Evolutionary conservation across 345 rosid species (phyloP).

Genomic region (Draba incana): DNA sequence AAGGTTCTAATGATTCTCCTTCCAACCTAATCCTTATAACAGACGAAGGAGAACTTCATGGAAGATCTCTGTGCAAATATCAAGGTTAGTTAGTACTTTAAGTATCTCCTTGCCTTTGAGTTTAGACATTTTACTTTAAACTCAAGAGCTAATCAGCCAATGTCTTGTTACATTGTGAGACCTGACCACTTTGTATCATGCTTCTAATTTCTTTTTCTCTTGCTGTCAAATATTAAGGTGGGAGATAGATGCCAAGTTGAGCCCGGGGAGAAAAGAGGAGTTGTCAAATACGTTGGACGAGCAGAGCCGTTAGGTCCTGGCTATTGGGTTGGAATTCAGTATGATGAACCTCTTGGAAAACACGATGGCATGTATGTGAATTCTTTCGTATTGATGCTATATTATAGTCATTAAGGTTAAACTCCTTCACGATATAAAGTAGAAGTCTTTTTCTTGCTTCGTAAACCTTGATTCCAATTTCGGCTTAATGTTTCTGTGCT

Average conservation of each 20-base stretch:
- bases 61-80: slow-evolving; percentile 71
- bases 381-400: slow-evolving; percentile 3
- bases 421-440: background rate
- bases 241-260: slow-evolving; percentile 95
- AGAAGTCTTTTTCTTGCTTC: slow-evolving; percentile 11
- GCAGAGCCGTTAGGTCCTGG: slow-evolving; percentile 84
- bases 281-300: slow-evolving; percentile 74
- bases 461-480: slow-evolving; percentile 4
- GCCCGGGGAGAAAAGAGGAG: slow-evolving; percentile 91
- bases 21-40: slow-evolving; percentile 23
- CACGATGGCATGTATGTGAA: slow-evolving; percentile 86
- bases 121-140: background rate
- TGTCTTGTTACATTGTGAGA: slow-evolving; percentile 22
- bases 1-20: slow-evolving; percentile 19
- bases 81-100: slow-evolving; percentile 54
- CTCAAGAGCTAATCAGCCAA: slow-evolving; percentile 22
- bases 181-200: slow-evolving; percentile 8
- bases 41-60: slow-evolving; percentile 72
- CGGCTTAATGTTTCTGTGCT: slow-evolving; percentile 13
- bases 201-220: slow-evolving; percentile 1
- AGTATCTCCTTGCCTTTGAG: background rate
- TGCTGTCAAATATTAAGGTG: slow-evolving; percentile 47
- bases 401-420: slow-evolving; percentile 11
- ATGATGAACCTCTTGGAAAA: slow-evolving; percentile 95
- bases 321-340: slow-evolving; percentile 93